A percentile compares a stretch with the other conserved stretches of the same genome.
Conservation (phyloP, 1,284 basidiomycete species). For the Earliella scabrosa region DNA sequence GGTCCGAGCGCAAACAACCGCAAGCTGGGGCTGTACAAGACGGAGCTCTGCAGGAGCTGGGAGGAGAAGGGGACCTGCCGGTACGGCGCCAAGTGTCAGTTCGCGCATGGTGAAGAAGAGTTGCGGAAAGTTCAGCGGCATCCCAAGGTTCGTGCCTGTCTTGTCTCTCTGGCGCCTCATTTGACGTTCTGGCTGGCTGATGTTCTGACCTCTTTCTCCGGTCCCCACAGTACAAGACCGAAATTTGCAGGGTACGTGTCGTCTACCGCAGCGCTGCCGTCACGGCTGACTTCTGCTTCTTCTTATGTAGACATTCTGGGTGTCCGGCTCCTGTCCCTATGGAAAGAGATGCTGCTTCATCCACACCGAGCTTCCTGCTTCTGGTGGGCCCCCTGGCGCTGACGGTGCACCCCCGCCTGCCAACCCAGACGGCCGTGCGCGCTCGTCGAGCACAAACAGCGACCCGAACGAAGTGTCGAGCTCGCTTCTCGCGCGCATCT, state of each 20-base stretch:
- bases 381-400: conserved; percentile 54
- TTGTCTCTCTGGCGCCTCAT: not conserved
- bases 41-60: conserved; percentile 91
- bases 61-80: conserved; percentile 91
- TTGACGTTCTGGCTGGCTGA: conserved; percentile 7
- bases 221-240: conserved; percentile 79
- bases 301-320: conserved; percentile 78
- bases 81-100: conserved; percentile 87
- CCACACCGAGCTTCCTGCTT: conserved; percentile 78
- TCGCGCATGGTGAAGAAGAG: conserved; percentile 90
- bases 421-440: conserved; percentile 60
- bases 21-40: conserved; percentile 90
- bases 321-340: conserved; percentile 88
- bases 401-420: conserved; percentile 54
- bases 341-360: conserved; percentile 92
- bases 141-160: conserved; percentile 73
- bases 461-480: conserved; percentile 70
- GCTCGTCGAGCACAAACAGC: conserved; percentile 73
- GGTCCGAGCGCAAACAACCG: conserved; percentile 88
- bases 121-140: conserved; percentile 81
- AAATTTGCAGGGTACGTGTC: conserved; percentile 80
- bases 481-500: conserved; percentile 76
- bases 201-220: conserved; percentile 6
- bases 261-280: conserved; percentile 6
- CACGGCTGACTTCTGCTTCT: conserved; percentile 17